Evolutionary conservation across 306 rosid species (phyloP).

Genomic region (Glycyrrhiza uralensis): DNA sequence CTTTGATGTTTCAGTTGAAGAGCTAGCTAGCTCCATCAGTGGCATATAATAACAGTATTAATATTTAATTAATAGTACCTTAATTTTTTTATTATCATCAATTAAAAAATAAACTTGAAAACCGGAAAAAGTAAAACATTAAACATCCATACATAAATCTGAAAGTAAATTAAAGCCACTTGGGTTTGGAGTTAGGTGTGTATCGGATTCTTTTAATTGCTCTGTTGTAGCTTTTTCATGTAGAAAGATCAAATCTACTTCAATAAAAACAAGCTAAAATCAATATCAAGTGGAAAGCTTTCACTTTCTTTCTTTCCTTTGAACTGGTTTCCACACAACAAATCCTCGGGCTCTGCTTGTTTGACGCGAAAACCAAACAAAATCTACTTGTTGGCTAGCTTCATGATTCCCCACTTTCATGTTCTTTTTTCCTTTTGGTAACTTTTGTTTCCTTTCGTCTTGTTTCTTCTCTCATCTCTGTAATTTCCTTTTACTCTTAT

Average conservation of each 20-base stretch:
- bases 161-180: conserved; percentile 33
- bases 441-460: conserved; percentile 17
- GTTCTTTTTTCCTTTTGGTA: conserved; percentile 15
- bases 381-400: conserved; percentile 60
- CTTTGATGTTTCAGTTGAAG: conserved; percentile 39
- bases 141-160: background rate
- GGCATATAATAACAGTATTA: background rate
- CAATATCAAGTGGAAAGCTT: conserved; percentile 32
- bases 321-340: conserved; percentile 39
- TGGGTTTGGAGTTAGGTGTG: conserved; percentile 41
- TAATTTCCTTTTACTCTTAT: conserved; percentile 26
- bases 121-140: conserved; percentile 6
- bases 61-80: too few species aligned
- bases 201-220: conserved; percentile 42
- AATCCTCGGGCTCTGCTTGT: conserved; percentile 56
- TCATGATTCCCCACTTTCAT: conserved; percentile 40
- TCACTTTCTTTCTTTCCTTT: conserved; percentile 27
- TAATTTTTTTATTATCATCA: too few species aligned
- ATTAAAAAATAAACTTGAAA: too few species aligned
- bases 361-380: conserved; percentile 44
- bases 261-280: conserved; percentile 35
- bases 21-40: conserved; percentile 2
- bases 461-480: conserved; percentile 22
- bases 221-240: conserved; percentile 34
- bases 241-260: conserved; percentile 33